These are phyloP conservation scores for Sugiyamaella paludigena DNA, from an alignment of 1,139 yeast genomes.

Conservation along the genomic window DNA sequence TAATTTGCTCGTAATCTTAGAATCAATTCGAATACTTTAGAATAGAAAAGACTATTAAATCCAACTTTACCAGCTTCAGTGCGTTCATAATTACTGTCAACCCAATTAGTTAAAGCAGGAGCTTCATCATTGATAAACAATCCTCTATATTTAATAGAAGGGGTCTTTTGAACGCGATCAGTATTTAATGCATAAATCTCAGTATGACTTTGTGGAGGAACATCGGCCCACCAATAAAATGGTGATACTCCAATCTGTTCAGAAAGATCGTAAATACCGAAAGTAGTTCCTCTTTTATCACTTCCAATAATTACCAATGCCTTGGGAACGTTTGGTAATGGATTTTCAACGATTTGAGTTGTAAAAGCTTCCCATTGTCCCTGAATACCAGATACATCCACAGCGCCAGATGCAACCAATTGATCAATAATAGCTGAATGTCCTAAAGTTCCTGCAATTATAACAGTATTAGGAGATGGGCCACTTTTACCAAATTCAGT, in stretches of 20 bases:
- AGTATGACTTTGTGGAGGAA: conserved; percentile 13
- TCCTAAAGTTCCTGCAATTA: conserved; percentile 24
- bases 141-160: conserved; percentile 24
- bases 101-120: conserved; percentile 22
- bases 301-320: conserved; percentile 25
- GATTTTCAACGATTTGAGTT: conserved; percentile 15
- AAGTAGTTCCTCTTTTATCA: conserved; percentile 24
- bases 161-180: conserved; percentile 14
- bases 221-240: conserved; percentile 25
- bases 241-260: conserved; percentile 26
- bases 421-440: conserved; percentile 19
- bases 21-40: conserved; percentile 23
- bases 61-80: conserved; percentile 20
- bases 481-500: conserved; percentile 11
- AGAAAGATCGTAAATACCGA: conserved; percentile 22
- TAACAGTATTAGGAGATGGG: conserved; percentile 16
- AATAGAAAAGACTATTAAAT: conserved; percentile 20
- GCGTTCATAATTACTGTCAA: conserved; percentile 16
- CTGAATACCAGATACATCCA: conserved; percentile 15
- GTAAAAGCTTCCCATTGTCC: conserved; percentile 23
- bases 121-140: conserved; percentile 25
- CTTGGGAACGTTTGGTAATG: conserved; percentile 16
- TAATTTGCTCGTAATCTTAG: conserved; percentile 23
- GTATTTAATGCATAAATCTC: conserved; percentile 13
- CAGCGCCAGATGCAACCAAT: conserved; percentile 16